Base-by-base conservation (phyloP, 2,329 filamentous ascomycete species). In the Emergomyces pasteurianus region DNA sequence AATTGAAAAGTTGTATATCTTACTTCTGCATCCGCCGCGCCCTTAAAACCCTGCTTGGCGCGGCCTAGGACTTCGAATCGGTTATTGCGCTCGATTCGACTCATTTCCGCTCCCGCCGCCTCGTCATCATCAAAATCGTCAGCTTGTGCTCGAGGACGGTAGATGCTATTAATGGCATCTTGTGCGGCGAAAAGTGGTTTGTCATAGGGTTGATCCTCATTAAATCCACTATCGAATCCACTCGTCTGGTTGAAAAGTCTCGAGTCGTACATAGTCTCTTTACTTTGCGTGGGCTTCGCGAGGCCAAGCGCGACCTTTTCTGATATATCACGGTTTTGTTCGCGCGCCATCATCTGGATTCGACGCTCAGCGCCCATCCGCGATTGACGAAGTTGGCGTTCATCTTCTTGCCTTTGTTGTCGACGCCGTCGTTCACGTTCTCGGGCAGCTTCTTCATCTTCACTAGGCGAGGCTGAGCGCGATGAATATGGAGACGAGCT, bases 151-250 rank as follows among this genome's bases (percentile, higher is more conserved):
- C 83, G 83, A 1, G 92, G 90, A 40, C 91, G 83, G 75, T 99
- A 99, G 66, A 99, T 97, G 73, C 87, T 92, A 77, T 85, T 94
- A 68, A 96, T 90, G 9, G 90, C 92, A 71, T 97, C 92, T 72
- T 96, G 91, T 16, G 94, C 92, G 0, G 92, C 92, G 72, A 99
- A 99, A 8, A 99, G 79, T 23, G 94, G 94, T 76, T 97, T 97
- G 74, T 97, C 94, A 77, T 97, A 99, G 0, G 87, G 86, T 71
- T 99, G 94, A 73, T 99, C 94, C 74, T 99, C 94, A 74, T 99
- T 99, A 81, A 96, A 91, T 0, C 92, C 94, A 58, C 86, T 83
- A 67, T 91, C 87, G 72, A 99, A 95, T 0, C 94, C 94, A 67
- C 88, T 92, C 6, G 86, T 88, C 76, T 95, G 90, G 76, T 97